A percentile compares a stretch with the other conserved stretches of the same genome.
These are phyloP conservation scores for Pestalotiopsis sp. DNA, from an alignment of 2,329 filamentous ascomycete genomes.

Conservation along the genomic window DNA sequence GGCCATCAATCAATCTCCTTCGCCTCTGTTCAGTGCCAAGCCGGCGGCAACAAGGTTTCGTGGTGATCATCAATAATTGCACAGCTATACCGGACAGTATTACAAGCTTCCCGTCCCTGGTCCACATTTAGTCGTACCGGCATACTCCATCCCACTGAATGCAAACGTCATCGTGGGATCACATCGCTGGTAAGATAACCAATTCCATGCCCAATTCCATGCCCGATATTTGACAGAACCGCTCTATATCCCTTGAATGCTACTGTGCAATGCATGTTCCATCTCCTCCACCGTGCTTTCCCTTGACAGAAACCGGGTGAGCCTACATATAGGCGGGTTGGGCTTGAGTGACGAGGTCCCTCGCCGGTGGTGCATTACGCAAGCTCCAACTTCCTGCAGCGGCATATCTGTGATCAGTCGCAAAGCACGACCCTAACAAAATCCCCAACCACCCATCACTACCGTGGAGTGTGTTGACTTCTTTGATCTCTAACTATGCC, in stretches of 20 bases:
- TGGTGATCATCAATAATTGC: not conserved
- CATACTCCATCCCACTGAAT: not conserved
- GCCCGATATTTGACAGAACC: not conserved
- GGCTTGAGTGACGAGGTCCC: not conserved
- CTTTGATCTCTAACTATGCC: not conserved
- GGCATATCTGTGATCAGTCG: not conserved
- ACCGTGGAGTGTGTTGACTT: not conserved
- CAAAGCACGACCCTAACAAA: not conserved
- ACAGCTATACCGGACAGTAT: not conserved
- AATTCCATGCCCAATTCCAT: not conserved
- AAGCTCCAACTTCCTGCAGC: not conserved
- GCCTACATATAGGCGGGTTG: not conserved
- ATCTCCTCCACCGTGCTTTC: not conserved
- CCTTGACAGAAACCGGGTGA: not conserved
- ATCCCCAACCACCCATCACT: not conserved
- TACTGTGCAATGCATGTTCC: not conserved
- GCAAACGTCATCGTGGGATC: not conserved
- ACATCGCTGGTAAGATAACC: not conserved
- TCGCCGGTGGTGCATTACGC: not conserved
- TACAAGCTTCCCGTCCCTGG: not conserved
- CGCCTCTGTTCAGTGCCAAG: not conserved
- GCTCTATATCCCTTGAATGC: not conserved
- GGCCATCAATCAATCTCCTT: not conserved
- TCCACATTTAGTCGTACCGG: not conserved
- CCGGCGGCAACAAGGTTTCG: not conserved